Evolutionary conservation across 345 rosid species (phyloP).

Genomic region (Moricandia moricandioides): DNA sequence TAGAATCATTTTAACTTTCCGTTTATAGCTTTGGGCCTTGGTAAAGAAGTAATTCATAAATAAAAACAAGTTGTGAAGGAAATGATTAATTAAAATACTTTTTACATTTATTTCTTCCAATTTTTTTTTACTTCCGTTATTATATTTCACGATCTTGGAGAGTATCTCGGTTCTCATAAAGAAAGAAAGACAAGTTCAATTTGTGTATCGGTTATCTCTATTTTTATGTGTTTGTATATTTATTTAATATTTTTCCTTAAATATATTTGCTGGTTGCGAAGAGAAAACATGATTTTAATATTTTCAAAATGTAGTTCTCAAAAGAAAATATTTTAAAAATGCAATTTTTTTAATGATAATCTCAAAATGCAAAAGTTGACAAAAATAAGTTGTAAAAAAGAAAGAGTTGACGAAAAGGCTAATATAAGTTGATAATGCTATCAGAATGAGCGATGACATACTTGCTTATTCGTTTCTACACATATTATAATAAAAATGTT

Average conservation of each 20-base stretch:
- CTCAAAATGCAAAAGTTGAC: constrained; percentile 11
- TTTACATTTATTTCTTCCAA: not conserved
- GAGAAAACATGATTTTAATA: not conserved
- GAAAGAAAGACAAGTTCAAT: constrained; percentile 15
- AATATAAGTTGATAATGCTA: not conserved
- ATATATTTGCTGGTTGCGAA: constrained; percentile 1
- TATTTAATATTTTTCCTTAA: not conserved
- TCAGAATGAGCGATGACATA: constrained; percentile 12
- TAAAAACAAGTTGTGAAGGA: not conserved
- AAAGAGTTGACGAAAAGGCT: constrained; percentile 13
- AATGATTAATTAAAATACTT: not conserved
- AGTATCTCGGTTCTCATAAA: not conserved
- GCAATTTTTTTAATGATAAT: too few species aligned
- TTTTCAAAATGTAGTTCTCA: not conserved
- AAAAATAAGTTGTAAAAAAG: too few species aligned
- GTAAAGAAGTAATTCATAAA: constrained; percentile 11
- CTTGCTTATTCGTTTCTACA: constrained; percentile 22
- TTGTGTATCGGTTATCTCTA: constrained; percentile 4
- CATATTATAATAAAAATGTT: not conserved
- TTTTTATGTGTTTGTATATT: not conserved
- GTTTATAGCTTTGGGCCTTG: constrained; percentile 8
- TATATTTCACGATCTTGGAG: too few species aligned
- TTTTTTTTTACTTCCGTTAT: too few species aligned
- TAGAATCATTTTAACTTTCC: constrained; percentile 13
- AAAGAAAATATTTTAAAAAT: too few species aligned